Conservation (phyloP, 176 grass and related monocot genomes). For the Pontederia paniculata region DNA sequence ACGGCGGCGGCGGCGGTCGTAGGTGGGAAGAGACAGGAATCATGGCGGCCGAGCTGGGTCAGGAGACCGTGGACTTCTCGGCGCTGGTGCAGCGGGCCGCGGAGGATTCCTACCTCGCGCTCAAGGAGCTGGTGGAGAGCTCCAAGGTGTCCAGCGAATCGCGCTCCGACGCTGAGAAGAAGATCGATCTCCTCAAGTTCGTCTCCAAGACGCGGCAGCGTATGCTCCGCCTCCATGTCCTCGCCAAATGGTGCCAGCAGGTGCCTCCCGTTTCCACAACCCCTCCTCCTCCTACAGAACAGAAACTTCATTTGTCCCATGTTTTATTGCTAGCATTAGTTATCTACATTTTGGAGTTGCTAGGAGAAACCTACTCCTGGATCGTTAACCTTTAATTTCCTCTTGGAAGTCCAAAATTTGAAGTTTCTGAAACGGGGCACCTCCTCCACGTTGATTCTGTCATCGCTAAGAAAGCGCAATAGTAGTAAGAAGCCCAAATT, state of each 20-base stretch:
- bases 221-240: conserved; percentile 96
- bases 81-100: conserved; percentile 65
- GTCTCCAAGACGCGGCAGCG: conserved; percentile 81
- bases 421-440: too few relatives aligned
- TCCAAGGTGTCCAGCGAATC: conserved; percentile 35
- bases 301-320: too few relatives aligned
- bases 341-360: too few relatives aligned
- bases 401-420: too few relatives aligned
- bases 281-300: not conserved
- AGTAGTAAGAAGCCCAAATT: too few relatives aligned
- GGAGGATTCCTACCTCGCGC: conserved; percentile 85
- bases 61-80: conserved; percentile 85
- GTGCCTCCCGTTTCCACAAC: conserved; percentile 19
- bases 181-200: conserved; percentile 98
- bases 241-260: conserved; percentile 99
- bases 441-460: too few relatives aligned
- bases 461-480: too few relatives aligned
- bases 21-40: not conserved
- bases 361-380: too few relatives aligned
- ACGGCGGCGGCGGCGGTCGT: not conserved
- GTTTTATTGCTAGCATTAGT: too few relatives aligned
- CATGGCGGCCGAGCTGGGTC: conserved; percentile 65
- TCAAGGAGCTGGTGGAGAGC: conserved; percentile 87
- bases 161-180: conserved; percentile 90
- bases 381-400: too few relatives aligned